Percentiles rank a stretch among this genome's conserved stretches.
Evolutionary conservation across 139 green algal species (phyloP).

Genomic region (Tetradesmus lagerheimii): DNA sequence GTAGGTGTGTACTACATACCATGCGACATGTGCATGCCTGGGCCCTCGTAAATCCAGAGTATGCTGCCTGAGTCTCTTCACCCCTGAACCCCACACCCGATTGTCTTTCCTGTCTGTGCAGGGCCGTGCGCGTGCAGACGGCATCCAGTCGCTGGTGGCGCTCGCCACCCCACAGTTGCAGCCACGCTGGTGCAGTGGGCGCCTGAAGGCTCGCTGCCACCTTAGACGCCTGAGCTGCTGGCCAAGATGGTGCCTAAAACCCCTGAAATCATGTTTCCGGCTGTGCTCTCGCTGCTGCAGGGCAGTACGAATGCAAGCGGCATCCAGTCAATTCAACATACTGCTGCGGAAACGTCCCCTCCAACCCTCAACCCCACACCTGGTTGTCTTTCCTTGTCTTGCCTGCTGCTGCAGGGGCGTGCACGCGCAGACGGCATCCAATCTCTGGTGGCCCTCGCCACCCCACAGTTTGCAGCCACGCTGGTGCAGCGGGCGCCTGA

Average conservation of each 20-base stretch:
- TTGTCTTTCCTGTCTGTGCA: slow-evolving; percentile 9
- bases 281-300: slow-evolving; percentile 23
- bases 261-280: slow-evolving; percentile 35
- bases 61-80: neutral
- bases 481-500: slow-evolving; percentile 26
- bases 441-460: slow-evolving; percentile 51
- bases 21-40: too few species aligned
- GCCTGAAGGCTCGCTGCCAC: slow-evolving; percentile 23
- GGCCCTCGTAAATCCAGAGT: slow-evolving; percentile 43
- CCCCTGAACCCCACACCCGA: neutral
- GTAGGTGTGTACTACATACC: too few species aligned
- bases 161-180: slow-evolving; percentile 44
- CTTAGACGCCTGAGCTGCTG: slow-evolving; percentile 51
- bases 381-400: too few species aligned
- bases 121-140: slow-evolving; percentile 49
- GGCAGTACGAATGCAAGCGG: too few species aligned
- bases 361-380: too few species aligned
- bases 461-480: neutral
- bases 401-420: slow-evolving; percentile 36
- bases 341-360: too few species aligned
- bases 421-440: slow-evolving; percentile 34
- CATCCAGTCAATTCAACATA: too few species aligned
- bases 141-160: slow-evolving; percentile 46
- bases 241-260: slow-evolving; percentile 42
- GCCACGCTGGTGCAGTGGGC: neutral